Conservation (phyloP, 2,329 filamentous ascomycete species). For the Aspergillus brunneoviolaceus region DNA sequence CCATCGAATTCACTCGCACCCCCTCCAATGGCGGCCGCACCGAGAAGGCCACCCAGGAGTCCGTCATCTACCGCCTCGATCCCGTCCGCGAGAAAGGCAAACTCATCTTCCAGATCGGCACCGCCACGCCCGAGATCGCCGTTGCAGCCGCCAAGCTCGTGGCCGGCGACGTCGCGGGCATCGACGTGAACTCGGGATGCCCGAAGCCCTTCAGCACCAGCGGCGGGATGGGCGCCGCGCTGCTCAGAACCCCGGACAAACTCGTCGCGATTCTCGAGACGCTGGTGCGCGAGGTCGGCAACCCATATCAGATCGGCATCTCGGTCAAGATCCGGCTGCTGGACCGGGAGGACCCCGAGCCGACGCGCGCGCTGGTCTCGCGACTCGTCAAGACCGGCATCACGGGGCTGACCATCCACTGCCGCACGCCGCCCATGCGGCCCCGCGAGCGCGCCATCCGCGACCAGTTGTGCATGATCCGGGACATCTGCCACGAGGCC, state of each 20-base stretch:
- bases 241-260: slow-evolving; percentile 80
- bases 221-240: slow-evolving; percentile 92
- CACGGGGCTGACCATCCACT: slow-evolving; percentile 88
- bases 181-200: slow-evolving; percentile 97
- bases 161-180: slow-evolving; percentile 83
- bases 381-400: slow-evolving; percentile 84
- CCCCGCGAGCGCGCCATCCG: slow-evolving; percentile 85
- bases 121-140: slow-evolving; percentile 75
- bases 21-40: slow-evolving; percentile 64
- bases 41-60: slow-evolving; percentile 50
- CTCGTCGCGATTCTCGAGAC: slow-evolving; percentile 80
- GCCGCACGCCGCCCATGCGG: slow-evolving; percentile 93
- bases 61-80: slow-evolving; percentile 80
- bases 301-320: slow-evolving; percentile 82
- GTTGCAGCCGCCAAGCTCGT: slow-evolving; percentile 82
- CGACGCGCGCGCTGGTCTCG: slow-evolving; percentile 75
- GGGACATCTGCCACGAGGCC: slow-evolving; percentile 72
- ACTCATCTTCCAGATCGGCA: slow-evolving; percentile 91
- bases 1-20: slow-evolving; percentile 78
- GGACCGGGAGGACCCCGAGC: slow-evolving; percentile 60
- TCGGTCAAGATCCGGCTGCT: slow-evolving; percentile 95
- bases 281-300: slow-evolving; percentile 74
- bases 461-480: slow-evolving; percentile 81
- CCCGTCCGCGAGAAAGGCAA: slow-evolving; percentile 71
- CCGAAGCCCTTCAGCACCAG: slow-evolving; percentile 94